A percentile compares a stretch with the other conserved stretches of the same genome.
Evolutionary conservation across 2,329 filamentous ascomycete genomes (phyloP).

Genomic region (Alternaria tenuissima): DNA sequence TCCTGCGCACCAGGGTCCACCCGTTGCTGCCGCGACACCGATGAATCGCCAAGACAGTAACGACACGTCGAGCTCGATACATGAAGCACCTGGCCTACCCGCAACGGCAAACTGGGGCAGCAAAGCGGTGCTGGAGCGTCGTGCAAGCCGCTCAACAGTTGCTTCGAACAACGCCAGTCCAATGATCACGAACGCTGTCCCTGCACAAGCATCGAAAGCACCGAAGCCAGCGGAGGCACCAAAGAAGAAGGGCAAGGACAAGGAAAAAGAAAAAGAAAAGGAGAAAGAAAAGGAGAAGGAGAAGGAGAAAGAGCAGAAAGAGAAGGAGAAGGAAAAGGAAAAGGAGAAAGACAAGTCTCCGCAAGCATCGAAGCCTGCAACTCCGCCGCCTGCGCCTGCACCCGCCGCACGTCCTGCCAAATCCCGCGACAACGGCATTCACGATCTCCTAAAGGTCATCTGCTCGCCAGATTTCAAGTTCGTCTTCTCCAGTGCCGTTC

Average conservation of each 20-base stretch:
- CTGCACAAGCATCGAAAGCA: constrained; percentile 45
- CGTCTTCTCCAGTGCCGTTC: constrained; percentile 57
- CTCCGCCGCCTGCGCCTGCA: constrained; percentile 26
- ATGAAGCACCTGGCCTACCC: constrained; percentile 86
- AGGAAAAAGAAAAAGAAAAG: constrained; percentile 37
- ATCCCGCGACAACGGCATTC: constrained; percentile 37
- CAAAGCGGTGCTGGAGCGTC: constrained; percentile 72
- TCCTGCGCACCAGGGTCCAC: constrained; percentile 59
- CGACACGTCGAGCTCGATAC: constrained; percentile 68
- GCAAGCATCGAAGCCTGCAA: constrained; percentile 38
- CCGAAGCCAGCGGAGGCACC: constrained; percentile 39
- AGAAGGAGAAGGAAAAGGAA: constrained; percentile 37
- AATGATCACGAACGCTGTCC: constrained; percentile 62
- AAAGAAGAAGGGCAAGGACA: constrained; percentile 41
- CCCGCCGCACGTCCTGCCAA: constrained; percentile 23
- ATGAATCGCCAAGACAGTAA: constrained; percentile 82
- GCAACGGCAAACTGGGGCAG: constrained; percentile 93
- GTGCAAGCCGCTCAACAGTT: constrained; percentile 82
- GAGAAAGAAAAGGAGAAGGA: constrained; percentile 29
- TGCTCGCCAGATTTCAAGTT: constrained; percentile 60
- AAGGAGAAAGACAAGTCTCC: constrained; percentile 37
- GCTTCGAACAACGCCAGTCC: constrained; percentile 84
- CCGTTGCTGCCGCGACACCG: constrained; percentile 62
- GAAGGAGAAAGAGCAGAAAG: constrained; percentile 36
- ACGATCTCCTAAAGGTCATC: constrained; percentile 52